These are phyloP conservation scores for Cyberlindnera subsufficiens DNA, from an alignment of 805 yeast genomes.

Conservation along the genomic window DNA sequence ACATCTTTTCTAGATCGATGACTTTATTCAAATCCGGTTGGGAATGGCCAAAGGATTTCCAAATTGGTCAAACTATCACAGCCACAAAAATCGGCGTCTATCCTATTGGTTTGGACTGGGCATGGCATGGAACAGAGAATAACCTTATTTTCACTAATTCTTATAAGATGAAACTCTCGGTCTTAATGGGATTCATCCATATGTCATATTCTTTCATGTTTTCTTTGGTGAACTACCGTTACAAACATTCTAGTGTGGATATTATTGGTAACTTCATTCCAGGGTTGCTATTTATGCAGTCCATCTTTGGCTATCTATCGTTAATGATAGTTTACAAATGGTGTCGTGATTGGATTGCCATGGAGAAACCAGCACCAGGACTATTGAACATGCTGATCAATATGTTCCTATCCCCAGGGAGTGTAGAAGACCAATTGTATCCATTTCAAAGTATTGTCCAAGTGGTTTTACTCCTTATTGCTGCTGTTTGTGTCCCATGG, in stretches of 20 bases:
- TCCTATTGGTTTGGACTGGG: slow-evolving; percentile 82
- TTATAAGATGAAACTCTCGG: slow-evolving; percentile 94
- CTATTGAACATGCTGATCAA: slow-evolving; percentile 89
- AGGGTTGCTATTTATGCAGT: slow-evolving; percentile 90
- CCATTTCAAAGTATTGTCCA: slow-evolving; percentile 77
- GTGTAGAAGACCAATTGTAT: slow-evolving; percentile 72
- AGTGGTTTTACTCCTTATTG: slow-evolving; percentile 62
- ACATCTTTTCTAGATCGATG: slow-evolving; percentile 87
- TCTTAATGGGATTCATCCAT: slow-evolving; percentile 89
- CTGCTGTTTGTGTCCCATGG: slow-evolving; percentile 91
- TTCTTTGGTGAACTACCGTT: slow-evolving; percentile 73
- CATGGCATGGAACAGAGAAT: slow-evolving; percentile 98
- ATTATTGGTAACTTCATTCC: slow-evolving; percentile 92
- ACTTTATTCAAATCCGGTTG: slow-evolving; percentile 83
- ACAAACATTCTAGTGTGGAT: slow-evolving; percentile 69
- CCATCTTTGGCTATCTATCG: slow-evolving; percentile 90
- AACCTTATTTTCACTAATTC: slow-evolving; percentile 86
- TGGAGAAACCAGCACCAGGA: slow-evolving; percentile 81
- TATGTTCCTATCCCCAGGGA: slow-evolving; percentile 94
- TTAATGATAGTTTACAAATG: slow-evolving; percentile 88
- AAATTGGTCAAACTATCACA: slow-evolving; percentile 60
- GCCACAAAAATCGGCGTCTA: slow-evolving; percentile 69
- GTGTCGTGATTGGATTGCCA: slow-evolving; percentile 85
- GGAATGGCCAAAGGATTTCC: slow-evolving; percentile 73
- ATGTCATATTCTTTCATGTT: slow-evolving; percentile 88